Base-by-base conservation (phyloP, 768 basidiomycete species). In the Amanita thiersii region DNA sequence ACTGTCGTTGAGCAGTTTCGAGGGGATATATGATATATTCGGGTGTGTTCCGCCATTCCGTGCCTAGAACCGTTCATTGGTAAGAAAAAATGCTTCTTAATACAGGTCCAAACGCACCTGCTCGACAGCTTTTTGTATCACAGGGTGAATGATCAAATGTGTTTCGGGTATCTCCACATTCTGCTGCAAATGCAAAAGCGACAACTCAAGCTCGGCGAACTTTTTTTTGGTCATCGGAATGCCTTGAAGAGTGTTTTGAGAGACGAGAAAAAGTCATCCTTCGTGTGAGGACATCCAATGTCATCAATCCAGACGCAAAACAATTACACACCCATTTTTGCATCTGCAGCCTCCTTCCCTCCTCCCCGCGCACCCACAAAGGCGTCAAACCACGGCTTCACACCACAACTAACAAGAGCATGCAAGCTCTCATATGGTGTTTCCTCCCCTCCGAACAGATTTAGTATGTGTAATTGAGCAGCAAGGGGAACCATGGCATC, bases 211-310 rank as follows among this genome's bases (percentile, higher is more conserved):
- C 53, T 99, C 96, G 5, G 96, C 94, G 55, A 98, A 97, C 64
- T 97, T 98, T 71, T 93, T 93, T 77, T 97, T 98, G 34, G 94
- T 92, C 74, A 96, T 89, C 2, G 96, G 96, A 44, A 99, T 98
- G 71, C 88, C 66, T 66, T 45, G 19, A 23, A 9, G 14, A 15
- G 23, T 17, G 35, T 21, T 35, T 36, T 32, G n/a, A n/a, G n/a
- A n/a, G n/a, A n/a, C n/a, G n/a, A n/a, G n/a, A n/a, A n/a, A n/a
- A n/a, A n/a, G n/a, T n/a, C n/a, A n/a, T n/a, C n/a, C n/a, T n/a
- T n/a, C n/a, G n/a, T n/a, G n/a, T n/a, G n/a, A n/a, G n/a, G n/a
- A n/a, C n/a, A n/a, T n/a, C n/a, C n/a, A 41, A 15, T 38, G 25
- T 48, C 6, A 43, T 34, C 12, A 31, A 40, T 6, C n/a, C n/a